Evolutionary conservation across 192 early-diverging fungal species (phyloP), one percentile per base, ranked within the genome.

Genomic region (Coemansia sp.): DNA sequence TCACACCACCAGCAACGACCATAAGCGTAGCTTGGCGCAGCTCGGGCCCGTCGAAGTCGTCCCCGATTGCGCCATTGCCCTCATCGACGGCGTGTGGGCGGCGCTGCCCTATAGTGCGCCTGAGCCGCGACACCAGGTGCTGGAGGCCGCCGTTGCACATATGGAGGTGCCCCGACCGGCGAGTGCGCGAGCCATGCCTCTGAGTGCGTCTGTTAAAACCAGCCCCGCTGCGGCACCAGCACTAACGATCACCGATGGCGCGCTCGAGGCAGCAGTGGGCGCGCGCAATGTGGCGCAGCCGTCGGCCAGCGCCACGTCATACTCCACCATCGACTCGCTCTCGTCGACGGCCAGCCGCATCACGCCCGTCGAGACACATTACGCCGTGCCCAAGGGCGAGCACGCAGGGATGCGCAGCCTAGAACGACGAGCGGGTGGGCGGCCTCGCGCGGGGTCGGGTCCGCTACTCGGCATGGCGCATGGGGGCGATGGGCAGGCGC

Each of bases 1-100:
- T 44, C 80, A 83, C 31, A 69, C 74, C 13, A 63, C 72, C 34
- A 83, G 80, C 59, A 77, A 83, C 37, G 80, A 83, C 27, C 80
- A 83, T 62, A 68, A 72, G 59, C 62, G 63, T 36, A 83, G 80
- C 37, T 36, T 76, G 29, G 67, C 48, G 4, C 71, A 75, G 59
- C 41, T n/a, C 6, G 31, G 54, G 0, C 31, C 54, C 4, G 16
- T n/a, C 33, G 31, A 57, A 6, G 14, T 67, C 62, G 63, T 67
- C 14, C 39, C 56, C 8, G 17, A 50, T 11, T 40, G 33, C 2
- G 62, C 46, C 33, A 42, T 80, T 40, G 53, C 61, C 17, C 42
- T 68, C n/a, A n/a, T 59, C 13, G 53, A 72, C 36, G 69, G 68
- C 35, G 24, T 67, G 34, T 80, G 78, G 78, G 37, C 21, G 11